Evolutionary conservation across 441 rosid genomes (phyloP), one percentile per base, ranked within the genome.

Genomic region (Populus tomentosa): DNA sequence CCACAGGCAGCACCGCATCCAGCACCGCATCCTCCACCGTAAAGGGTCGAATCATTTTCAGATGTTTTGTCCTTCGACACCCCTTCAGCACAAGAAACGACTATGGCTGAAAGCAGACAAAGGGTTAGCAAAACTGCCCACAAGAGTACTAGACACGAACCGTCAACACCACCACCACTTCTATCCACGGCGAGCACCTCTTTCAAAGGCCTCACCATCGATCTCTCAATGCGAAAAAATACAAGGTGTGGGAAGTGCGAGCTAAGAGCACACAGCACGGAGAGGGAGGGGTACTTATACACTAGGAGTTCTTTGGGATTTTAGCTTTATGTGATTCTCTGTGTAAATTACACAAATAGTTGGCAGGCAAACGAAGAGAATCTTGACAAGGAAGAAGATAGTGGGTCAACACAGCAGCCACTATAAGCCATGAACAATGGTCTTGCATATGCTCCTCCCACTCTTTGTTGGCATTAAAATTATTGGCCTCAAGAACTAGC

Each of bases 1-100:
- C 95, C 95, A 10, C 95, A 89, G 30, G 85, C 93, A 20, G 85
- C 87, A 11, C 92, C 88, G 9, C 93, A 88, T 4, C 81, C 90
- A 1, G 80, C 89, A 0, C 77, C 86, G n/a, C 91, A 87, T 69
- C 88, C 90, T 5, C 87, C 91, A 0, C 88, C 88, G 1, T 76
- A 81, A 46, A 76, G 10, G 72, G 65, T 74, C 6, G 85, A 50
- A 18, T 85, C 86, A 4, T 61, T 72, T 0, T 69, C 78, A 46
- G 80, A 76, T 40, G 72, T 61, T 79, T 73, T 85, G 36, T 80
- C 87, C 74, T 80, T 78, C 63, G 94, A 80, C 10, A 73, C 79
- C 14, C 92, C 92, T 2, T 86, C 87, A 10, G 90, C 88, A 59
- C 92, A 90, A 62, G 84, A 82, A 59, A 90, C 84, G 63, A 89